Evolutionary conservation across 225 moss, liverwort and hornwort genomes (phyloP), one percentile per base, ranked within the genome.

Genomic region (Bryum argenteum): DNA sequence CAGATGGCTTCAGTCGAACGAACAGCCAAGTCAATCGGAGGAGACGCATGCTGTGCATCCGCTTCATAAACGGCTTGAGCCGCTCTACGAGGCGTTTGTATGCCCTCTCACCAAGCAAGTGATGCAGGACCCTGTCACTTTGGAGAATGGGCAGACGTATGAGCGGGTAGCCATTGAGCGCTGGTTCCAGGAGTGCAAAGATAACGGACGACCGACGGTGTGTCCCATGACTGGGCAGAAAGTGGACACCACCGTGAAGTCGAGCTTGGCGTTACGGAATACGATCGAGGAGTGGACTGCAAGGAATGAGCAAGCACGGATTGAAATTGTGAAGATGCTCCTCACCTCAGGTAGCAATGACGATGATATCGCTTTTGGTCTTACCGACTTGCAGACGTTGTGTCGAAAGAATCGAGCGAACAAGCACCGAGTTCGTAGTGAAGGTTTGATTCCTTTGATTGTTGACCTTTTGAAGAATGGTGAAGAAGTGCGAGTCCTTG

Each of bases 281-380:
- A 82, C 87, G 0, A 89, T 89, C 57, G 86, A 89, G 83, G 89
- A 87, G 78, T 89, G 89, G 89, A 89, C 87, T 22, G 57, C 74
- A 7, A 71, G 89, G 41, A 87, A 87, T 26, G 89, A 89, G 47
- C 81, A 80, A 67, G 87, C 86, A 8, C 74, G 86, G 61, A 84
- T 89, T 54, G 89, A 89, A 50, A 84, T 86, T 51, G 89, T 87
- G 65, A 81, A 81, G 67, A 74, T 66, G 73, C 68, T 84, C 9
- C 16, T 89, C 18, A 72, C 77, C 9, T 81, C 84, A 0, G 77
- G 79, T 5, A 56, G 71, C 63, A 61, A 72, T 24, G 89, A 89
- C 41, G 70, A 69, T 28, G 89, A 89, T 63, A 71, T 84, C 24
- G 76, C 80, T 47, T 87, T 76, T 41, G 77, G 77, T 56, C 83